Percentiles rank a stretch among this genome's conserved stretches.
These are phyloP conservation scores for Suhomyces maxii DNA, from an alignment of 1,139 yeast species.

Conservation along the genomic window DNA sequence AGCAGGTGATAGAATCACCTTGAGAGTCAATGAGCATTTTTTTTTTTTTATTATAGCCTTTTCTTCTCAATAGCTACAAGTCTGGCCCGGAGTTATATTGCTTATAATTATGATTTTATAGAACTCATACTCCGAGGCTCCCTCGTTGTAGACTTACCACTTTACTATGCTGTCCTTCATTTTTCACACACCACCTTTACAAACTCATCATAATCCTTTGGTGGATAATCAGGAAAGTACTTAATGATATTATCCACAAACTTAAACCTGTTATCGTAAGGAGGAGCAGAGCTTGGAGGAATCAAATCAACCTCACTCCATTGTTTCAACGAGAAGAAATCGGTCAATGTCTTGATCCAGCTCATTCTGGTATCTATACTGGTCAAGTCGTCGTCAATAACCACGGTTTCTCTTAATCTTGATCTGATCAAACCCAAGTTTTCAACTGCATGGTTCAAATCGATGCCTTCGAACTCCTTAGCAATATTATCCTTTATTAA, in stretches of 20 bases:
- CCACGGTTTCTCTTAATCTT: conserved; percentile 45
- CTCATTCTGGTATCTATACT: conserved; percentile 67
- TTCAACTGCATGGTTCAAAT: conserved; percentile 59
- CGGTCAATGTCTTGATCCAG: conserved; percentile 71
- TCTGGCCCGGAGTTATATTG: no score
- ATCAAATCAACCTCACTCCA: conserved; percentile 51
- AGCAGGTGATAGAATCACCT: no score
- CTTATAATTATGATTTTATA: no score
- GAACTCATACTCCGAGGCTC: no score
- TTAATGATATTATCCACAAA: conserved; percentile 31
- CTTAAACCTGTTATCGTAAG: conserved; percentile 16
- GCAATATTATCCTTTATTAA: conserved; percentile 62
- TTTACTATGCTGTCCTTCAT: no score
- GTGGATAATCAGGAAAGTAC: conserved; percentile 45
- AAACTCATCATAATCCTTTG: conserved; percentile 35
- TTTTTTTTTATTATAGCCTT: no score
- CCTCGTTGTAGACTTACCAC: no score
- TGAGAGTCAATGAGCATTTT: no score
- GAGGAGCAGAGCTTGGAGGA: conserved; percentile 16
- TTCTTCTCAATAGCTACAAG: no score
- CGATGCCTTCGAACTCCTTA: conserved; percentile 40
- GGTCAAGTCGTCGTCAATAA: conserved; percentile 47
- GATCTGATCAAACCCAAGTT: conserved; percentile 62
- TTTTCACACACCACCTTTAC: conserved; percentile 13
- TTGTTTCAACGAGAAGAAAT: conserved; percentile 54